Evolutionary conservation across 352 stramenopile species (phyloP).

Genomic region (Phytophthora syringae): DNA sequence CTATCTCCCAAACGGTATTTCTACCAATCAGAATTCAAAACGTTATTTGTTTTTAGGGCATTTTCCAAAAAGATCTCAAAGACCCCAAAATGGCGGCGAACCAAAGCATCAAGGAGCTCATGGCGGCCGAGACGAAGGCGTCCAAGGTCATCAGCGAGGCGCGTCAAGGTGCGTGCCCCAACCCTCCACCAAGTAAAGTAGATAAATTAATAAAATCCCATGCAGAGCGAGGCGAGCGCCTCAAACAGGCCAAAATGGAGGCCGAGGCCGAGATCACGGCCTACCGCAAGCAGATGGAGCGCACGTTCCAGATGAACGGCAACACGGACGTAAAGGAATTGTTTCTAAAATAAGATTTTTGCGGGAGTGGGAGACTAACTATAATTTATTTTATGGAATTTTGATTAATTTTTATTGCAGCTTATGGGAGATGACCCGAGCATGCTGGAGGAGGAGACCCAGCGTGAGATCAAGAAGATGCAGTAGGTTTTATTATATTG

Average conservation of each 20-base stretch:
- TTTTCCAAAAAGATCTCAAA: conserved; percentile 8
- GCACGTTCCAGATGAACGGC: conserved; percentile 87
- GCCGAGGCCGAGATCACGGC: conserved; percentile 85
- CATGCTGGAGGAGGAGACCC: conserved; percentile 80
- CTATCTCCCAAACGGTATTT: background rate
- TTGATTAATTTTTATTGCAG: conserved; percentile 32
- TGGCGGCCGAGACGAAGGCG: conserved; percentile 90
- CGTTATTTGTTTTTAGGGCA: too few relatives aligned
- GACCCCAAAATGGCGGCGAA: conserved; percentile 80
- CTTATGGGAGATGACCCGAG: conserved; percentile 82
- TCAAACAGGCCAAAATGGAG: conserved; percentile 91
- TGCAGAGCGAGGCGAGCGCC: conserved; percentile 80
- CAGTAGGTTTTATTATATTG: conserved; percentile 39
- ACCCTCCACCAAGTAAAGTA: background rate
- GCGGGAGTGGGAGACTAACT: conserved; percentile 7
- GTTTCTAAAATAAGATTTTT: too few relatives aligned
- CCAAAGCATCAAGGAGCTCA: conserved; percentile 91
- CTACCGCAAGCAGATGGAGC: conserved; percentile 88
- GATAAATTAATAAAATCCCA: background rate
- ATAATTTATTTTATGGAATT: conserved; percentile 5
- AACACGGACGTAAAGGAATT: conserved; percentile 69
- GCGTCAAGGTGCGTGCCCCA: conserved; percentile 56
- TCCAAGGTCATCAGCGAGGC: conserved; percentile 91
- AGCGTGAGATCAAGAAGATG: conserved; percentile 85
- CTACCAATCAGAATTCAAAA: conserved; percentile 25